Conservation (phyloP, 2,329 filamentous ascomycete species). For the Juglanconis oblonga region DNA sequence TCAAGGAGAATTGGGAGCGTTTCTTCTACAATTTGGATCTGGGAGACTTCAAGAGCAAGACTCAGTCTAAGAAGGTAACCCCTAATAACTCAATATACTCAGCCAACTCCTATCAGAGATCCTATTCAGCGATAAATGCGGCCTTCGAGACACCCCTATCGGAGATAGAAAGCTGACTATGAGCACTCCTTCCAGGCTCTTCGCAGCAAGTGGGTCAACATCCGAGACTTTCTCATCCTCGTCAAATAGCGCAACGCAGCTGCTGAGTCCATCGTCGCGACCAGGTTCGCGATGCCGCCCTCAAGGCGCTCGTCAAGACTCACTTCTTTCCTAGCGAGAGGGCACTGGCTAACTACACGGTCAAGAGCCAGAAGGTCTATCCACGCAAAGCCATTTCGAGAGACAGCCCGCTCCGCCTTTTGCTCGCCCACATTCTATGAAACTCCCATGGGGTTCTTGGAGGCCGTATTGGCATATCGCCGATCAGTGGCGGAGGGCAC, state of each 20-base stretch:
- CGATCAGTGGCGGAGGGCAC: no score
- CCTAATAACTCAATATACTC: no score
- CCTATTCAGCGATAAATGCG: no score
- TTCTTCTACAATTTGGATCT: conserved; percentile 42
- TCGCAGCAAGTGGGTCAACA: conserved; percentile 44
- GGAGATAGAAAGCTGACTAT: no score
- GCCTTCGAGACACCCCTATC: no score
- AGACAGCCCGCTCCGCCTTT: no score
- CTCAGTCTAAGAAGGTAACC: conserved; percentile 41
- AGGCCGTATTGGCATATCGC: no score
- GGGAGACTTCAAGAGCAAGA: conserved; percentile 38
- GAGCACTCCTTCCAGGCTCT: conserved; percentile 33
- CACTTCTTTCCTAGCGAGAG: conserved; percentile 30
- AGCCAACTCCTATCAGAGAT: no score
- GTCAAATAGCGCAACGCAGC: conserved; percentile 18
- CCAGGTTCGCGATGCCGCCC: not conserved
- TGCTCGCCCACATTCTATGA: no score
- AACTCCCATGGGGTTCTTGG: no score
- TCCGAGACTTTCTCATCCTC: conserved; percentile 43
- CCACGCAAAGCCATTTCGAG: no score
- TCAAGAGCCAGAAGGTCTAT: conserved; percentile 7
- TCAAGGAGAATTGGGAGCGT: conserved; percentile 40
- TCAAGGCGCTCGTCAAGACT: conserved; percentile 21
- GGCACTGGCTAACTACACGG: conserved; percentile 35
- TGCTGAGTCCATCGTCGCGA: not conserved